Evolutionary conservation across 2,329 filamentous ascomycete genomes (phyloP), one percentile per base, ranked within the genome.

Genomic region (Myriosclerotinia duriaeana): DNA sequence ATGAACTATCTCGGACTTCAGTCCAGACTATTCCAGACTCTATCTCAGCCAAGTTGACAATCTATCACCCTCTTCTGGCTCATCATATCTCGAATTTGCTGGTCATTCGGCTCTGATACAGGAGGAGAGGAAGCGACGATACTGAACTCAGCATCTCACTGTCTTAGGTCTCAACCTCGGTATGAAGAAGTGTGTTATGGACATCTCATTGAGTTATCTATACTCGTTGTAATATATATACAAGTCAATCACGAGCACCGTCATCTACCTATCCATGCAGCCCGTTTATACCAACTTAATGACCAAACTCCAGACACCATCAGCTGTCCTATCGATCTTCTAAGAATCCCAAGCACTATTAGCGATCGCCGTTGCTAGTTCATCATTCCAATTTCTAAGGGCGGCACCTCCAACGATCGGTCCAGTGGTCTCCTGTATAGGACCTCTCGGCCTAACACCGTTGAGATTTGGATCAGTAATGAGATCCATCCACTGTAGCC

Each of bases 271-370:
- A 50, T 50, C 14, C 58, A 40, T 50, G 44, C 6, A 61, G 38
- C 30, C 44, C n/a, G 8, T 38, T 36, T 26, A 26, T 20, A 26
- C 14, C 9, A 26, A 40, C 15, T 3, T 3, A 11, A 48, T 46
- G 42, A 44, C 12, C 17, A 15, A 15, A 6, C 14, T 6, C 15
- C 9, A 38, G 20, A 40, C 42, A 8, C 44, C 42, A 48, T 50
- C 17, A 12, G 12, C 38, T 17, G 14, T 5, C 14, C 7, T 20
- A 11, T 26, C 38, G 4, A 26, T 14, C 36, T n/a, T 40, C 12
- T 52, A 65, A 52, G 56, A 65, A 20, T 65, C 64, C 64, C 54
- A 65, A 61, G 64, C 22, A 46, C 64, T 65, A 26, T 65, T 65
- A 5, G 56, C 36, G 11, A 65, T 60, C 9, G 46, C 54, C 12